Percentiles rank a stretch among this genome's conserved stretches.
phyloP scores from a whole-genome alignment of 2,329 filamentous ascomycete species.

The Didymella exigua region DNA sequence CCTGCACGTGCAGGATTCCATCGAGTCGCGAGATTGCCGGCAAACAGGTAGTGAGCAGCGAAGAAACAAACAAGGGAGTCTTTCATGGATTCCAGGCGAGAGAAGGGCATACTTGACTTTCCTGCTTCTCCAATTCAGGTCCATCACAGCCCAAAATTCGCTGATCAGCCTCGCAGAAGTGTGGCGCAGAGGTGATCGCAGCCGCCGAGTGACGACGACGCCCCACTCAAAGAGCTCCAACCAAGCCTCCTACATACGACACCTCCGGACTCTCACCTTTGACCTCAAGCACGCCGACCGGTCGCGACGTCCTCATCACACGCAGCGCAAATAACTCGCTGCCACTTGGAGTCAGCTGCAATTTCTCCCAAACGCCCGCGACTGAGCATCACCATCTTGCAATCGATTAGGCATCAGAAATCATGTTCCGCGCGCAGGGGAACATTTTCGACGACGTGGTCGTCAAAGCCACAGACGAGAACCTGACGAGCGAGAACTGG shows the following conservation, averaged over 20 bases:
- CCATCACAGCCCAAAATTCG: background rate
- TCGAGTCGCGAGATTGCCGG: too few relatives aligned
- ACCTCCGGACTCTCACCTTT: conserved; percentile 10
- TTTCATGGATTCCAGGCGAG: too few relatives aligned
- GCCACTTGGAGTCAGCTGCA: background rate
- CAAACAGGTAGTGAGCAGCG: too few relatives aligned
- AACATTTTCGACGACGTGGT: conserved; percentile 74
- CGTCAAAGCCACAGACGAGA: conserved; percentile 93
- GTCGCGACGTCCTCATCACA: background rate
- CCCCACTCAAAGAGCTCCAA: conserved; percentile 21
- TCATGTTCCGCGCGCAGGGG: conserved; percentile 61
- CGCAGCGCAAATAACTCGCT: background rate
- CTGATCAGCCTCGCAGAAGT: conserved; percentile 2
- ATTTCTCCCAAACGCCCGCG: background rate
- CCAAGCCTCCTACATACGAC: conserved; percentile 29
- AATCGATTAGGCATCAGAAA: conserved; percentile 21
- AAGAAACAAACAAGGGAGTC: too few relatives aligned
- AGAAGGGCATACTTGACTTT: too few relatives aligned
- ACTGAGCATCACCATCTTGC: background rate
- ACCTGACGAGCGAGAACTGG: conserved; percentile 85
- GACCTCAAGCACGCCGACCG: conserved; percentile 2
- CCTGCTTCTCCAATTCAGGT: too few relatives aligned
- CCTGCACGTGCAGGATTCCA: too few relatives aligned
- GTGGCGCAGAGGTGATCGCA: conserved; percentile 23
- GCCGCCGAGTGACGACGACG: conserved; percentile 9